Evolutionary conservation across 2,329 filamentous ascomycete genomes (phyloP).

Genomic region (Penicillium sp.): DNA sequence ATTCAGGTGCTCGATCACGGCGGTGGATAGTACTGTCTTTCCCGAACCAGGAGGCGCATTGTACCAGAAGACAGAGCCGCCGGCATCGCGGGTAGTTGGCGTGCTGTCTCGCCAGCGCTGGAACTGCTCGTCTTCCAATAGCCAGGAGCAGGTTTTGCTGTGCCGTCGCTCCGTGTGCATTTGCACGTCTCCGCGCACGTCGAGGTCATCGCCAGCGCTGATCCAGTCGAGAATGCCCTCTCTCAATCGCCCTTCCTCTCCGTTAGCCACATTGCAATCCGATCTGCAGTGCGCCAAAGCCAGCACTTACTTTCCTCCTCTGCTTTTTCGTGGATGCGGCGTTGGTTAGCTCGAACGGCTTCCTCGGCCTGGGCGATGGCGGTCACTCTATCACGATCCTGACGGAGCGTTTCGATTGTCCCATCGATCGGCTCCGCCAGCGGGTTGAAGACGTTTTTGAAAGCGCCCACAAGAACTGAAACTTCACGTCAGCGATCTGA

Average conservation of each 20-base stretch:
- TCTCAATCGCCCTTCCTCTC: not conserved
- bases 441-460: not conserved
- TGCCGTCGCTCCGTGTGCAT: not conserved
- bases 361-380: slow-evolving; percentile 3
- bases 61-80: slow-evolving; percentile 5
- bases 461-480: not conserved
- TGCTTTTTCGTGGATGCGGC: not conserved
- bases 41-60: not conserved
- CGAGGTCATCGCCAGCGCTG: slow-evolving; percentile 3
- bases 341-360: not conserved
- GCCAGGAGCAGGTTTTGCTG: slow-evolving; percentile 3
- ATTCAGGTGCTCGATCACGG: slow-evolving; percentile 1
- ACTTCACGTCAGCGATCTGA: too few relatives aligned
- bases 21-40: not conserved
- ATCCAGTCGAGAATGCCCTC: slow-evolving; percentile 4
- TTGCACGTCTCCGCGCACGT: slow-evolving; percentile 4
- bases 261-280: too few relatives aligned
- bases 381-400: slow-evolving; percentile 1
- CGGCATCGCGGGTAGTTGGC: not conserved
- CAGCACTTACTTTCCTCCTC: not conserved
- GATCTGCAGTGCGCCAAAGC: too few relatives aligned
- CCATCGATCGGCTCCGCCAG: not conserved
- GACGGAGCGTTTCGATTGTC: not conserved
- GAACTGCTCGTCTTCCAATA: slow-evolving; percentile 4
- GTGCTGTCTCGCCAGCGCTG: slow-evolving; percentile 1